Base-by-base conservation (phyloP, 164 flowering plant genomes). In the Chloranthus sessilifolius region DNA sequence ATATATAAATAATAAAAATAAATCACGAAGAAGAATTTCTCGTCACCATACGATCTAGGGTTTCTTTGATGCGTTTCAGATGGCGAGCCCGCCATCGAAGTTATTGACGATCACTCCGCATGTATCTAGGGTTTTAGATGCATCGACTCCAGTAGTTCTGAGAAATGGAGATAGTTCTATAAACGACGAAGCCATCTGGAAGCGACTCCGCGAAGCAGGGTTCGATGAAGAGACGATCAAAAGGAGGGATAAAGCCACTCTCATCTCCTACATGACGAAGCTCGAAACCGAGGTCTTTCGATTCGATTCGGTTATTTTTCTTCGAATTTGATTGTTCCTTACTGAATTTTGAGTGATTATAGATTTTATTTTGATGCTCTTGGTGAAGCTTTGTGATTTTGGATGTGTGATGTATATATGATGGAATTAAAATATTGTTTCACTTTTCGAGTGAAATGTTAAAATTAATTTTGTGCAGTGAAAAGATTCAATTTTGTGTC, bases 141-240 rank as follows among this genome's bases (percentile, higher is more conserved):
- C 25, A 12, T 12, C 46, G 27, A 43, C 33, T 44, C 31, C 54
- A 27, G 19, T 36, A 21, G 21, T 15, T 28, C 11, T 23, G 10
- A 42, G 31, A 31, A 44, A 28, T 21, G 53, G 39, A 7, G 61
- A 61, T 19, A 70, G 63, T 27, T 72, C 79, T 42, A 49, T 85
- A 23, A 70, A 48, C 50, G 96, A 92, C 38, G 95, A 86, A 15
- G 26, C 68, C 30, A 75, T 82, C 40, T 88, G 84, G 95, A 78
- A 55, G 64, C 78, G 83, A 1, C 86, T 88, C 17, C 71, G 65
- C 23, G 89, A 88, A 2, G 82, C 91, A 14, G 99, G 99, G 0
- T 74, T 92, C 36, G 95, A 88, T 40, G 95, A 88, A 49, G 96
- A 82, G 29, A 79, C 91, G 5, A 76, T 92, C 50, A 78, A 72